Evolutionary conservation across 2,329 filamentous ascomycete species (phyloP), one percentile per base, ranked within the genome.

Genomic region (Cladosporium sp.): DNA sequence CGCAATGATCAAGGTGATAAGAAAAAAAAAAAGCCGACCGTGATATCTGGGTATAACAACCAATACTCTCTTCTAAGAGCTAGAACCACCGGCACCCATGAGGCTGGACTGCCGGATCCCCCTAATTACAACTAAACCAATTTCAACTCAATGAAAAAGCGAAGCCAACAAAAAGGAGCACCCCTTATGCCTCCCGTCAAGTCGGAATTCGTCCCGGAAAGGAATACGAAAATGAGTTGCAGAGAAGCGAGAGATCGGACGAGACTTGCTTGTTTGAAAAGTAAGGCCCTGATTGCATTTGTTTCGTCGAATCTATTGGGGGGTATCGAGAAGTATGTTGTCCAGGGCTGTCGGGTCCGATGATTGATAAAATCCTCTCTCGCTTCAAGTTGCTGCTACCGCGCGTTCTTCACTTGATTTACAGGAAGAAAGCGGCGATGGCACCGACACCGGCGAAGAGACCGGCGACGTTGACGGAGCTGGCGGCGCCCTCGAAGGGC

Each of bases 381-480:
- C 19, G 19, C n/a, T 34, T 45, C 43, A 45, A 28, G 4, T 28
- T 28, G 22, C 22, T 1, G 4, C 22, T 28, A 28, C 22, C 22
- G 22, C 22, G 22, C 22, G 22, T 28, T 28, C 22, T 28, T 19
- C n/a, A 13, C 31, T n/a, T 44, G 31, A 19, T 45, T 54, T 61
- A 63, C 46, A 63, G 44, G 58, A 63, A 63, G 59, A 63, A 52
- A 56, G 61, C 61, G 28, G 58, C 55, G 43, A 61, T 52, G 50
- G 59, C 60, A 54, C 58, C 61, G 35, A 58, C 50, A 52, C 56
- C 59, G 34, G 57, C 56, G 43, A 63, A 52, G 37, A 59, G 46
- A 33, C 59, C 57, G 33, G 54, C 58, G 33, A 57, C 59, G 51
- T 59, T 58, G 19, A 49, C 8, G 33, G 52, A 38, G 45, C 38